These are phyloP conservation scores for Phytophthora pseudosyringae DNA, from an alignment of 352 stramenopile genomes.

Conservation along the genomic window DNA sequence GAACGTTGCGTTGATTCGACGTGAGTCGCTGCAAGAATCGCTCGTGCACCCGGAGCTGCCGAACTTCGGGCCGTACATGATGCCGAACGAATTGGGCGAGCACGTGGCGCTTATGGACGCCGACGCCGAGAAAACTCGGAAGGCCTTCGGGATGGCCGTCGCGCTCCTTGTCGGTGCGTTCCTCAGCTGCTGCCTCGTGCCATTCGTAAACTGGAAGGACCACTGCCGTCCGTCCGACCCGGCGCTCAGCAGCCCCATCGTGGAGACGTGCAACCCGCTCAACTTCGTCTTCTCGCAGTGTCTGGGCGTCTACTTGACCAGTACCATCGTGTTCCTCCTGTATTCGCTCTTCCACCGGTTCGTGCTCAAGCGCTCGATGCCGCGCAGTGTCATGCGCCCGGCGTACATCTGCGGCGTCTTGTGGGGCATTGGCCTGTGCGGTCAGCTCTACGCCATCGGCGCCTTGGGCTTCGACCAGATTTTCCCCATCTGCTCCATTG, in stretches of 20 bases:
- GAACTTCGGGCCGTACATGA: slow-evolving; percentile 86
- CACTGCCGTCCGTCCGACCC: slow-evolving; percentile 48
- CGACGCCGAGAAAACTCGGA: slow-evolving; percentile 58
- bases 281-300: slow-evolving; percentile 89
- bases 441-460: slow-evolving; percentile 78
- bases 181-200: slow-evolving; percentile 78
- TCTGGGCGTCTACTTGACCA: slow-evolving; percentile 81
- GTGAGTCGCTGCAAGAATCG: slow-evolving; percentile 58
- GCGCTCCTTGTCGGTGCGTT: slow-evolving; percentile 74
- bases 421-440: slow-evolving; percentile 72
- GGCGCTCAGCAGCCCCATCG: slow-evolving; percentile 31
- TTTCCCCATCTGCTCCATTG: slow-evolving; percentile 84
- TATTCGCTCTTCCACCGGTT: slow-evolving; percentile 85
- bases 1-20: slow-evolving; percentile 23
- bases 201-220: slow-evolving; percentile 81
- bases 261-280: slow-evolving; percentile 78
- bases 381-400: slow-evolving; percentile 79
- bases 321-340: slow-evolving; percentile 74
- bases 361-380: slow-evolving; percentile 77
- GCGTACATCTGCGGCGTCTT: slow-evolving; percentile 82
- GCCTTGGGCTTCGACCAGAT: slow-evolving; percentile 81
- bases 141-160: slow-evolving; percentile 65
- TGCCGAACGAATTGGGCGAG: slow-evolving; percentile 66
- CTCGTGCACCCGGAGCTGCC: slow-evolving; percentile 78
- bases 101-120: slow-evolving; percentile 62